phyloP scores from a whole-genome alignment of 495 filamentous ascomycete species.

The Xylaria cubensis region DNA sequence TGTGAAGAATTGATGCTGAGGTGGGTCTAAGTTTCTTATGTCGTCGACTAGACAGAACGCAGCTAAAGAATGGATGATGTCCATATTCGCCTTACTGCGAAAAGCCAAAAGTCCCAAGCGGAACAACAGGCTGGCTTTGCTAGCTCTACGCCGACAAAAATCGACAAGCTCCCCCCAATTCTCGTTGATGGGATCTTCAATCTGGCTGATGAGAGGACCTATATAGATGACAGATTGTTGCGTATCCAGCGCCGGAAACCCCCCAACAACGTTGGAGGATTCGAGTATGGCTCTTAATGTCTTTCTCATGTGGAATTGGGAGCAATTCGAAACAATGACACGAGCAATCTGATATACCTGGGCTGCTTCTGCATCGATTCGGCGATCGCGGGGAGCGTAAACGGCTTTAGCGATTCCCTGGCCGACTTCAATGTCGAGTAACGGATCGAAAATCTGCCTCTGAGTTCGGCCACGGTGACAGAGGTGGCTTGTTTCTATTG shows the following conservation, averaged over 20 bases:
- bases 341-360: slow-evolving; percentile 42
- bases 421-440: slow-evolving; percentile 25
- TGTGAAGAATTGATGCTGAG: slow-evolving; percentile 36
- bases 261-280: slow-evolving; percentile 42
- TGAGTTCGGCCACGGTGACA: slow-evolving; percentile 45
- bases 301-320: slow-evolving; percentile 29
- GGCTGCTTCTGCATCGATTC: slow-evolving; percentile 17
- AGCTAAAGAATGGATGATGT: slow-evolving; percentile 37
- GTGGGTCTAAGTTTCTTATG: slow-evolving; percentile 37
- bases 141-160: slow-evolving; percentile 34
- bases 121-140: slow-evolving; percentile 39
- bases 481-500: slow-evolving; percentile 35
- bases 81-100: slow-evolving; percentile 36
- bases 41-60: slow-evolving; percentile 40
- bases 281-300: slow-evolving; percentile 38
- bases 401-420: neutral
- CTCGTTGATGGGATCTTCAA: slow-evolving; percentile 43
- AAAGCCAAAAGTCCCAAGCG: slow-evolving; percentile 37
- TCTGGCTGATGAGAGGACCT: slow-evolving; percentile 42
- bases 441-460: slow-evolving; percentile 49
- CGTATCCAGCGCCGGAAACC: slow-evolving; percentile 35
- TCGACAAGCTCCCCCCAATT: slow-evolving; percentile 48
- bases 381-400: slow-evolving; percentile 38
- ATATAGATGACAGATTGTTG: slow-evolving; percentile 23
- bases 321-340: slow-evolving; percentile 38